Base-by-base conservation (phyloP, 2,329 filamentous ascomycete genomes). In the Aspergillus pseudoviridinutans region DNA sequence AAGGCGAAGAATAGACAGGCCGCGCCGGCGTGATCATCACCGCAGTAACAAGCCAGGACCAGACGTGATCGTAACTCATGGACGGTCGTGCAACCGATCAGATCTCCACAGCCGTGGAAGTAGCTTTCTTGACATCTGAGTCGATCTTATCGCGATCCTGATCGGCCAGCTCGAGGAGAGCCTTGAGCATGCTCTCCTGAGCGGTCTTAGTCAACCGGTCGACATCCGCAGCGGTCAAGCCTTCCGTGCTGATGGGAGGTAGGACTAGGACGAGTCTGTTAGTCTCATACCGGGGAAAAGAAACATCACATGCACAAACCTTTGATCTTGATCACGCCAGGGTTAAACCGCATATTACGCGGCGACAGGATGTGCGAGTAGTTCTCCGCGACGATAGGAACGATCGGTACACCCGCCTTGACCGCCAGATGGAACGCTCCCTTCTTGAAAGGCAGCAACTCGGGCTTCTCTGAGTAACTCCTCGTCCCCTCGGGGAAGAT, bases 341-440 rank as follows among this genome's bases (percentile, higher is more conserved):
- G 74, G 49, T 83, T 85, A 69, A 93, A 93, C 44, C 84, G 78
- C 65, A 84, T 71, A 49, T 80, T 79, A 76, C 87, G 86, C 65
- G 87, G 75, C 66, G 85, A 86, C 62, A 92, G 76, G 35, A 92
- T 71, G 70, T 91, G 84, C 66, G 87, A 87, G 74, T 93, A 93
- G 76, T 92, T 92, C 71, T 89, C 89, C 29, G 86, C 84, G 50
- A 92, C 88, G 38, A 95, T 83, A 0, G 94, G 94, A 3, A 99
- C 88, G 67, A 99, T 90, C 27, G 92, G 92, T 5, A 97, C 94
- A 64, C 91, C 89, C 2, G 93, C 93, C 80, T 97, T 90, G 22
- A 99, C 85, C 49, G 94, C 94, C 35, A 99, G 83, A 74, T 99
- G 93, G 77, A 99, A 99, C 50, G 93, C 94, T 58, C 94, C 94